These are phyloP conservation scores for Wickerhamomyces bovis DNA, from an alignment of 805 yeast genomes.

Conservation along the genomic window DNA sequence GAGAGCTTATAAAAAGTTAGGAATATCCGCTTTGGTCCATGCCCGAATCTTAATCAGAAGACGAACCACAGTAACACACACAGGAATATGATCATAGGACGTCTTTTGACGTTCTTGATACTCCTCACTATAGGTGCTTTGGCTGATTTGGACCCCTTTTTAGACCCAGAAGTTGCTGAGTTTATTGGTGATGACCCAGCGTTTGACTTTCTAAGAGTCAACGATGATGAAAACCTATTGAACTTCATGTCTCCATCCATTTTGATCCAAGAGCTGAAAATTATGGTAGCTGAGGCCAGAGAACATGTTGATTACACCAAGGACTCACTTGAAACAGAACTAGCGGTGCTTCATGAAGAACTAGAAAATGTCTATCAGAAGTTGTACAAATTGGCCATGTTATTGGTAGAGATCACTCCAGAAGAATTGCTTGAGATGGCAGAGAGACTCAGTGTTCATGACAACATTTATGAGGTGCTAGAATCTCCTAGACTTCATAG, in stretches of 20 bases:
- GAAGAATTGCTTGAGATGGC: constrained; percentile 14
- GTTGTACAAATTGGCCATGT: constrained; percentile 11
- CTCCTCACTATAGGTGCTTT: neutral
- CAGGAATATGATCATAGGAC: neutral
- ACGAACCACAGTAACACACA: no score
- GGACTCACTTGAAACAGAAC: constrained; percentile 10
- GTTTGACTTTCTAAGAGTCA: constrained; percentile 4
- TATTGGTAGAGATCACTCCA: constrained; percentile 10
- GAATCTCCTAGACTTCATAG: constrained; percentile 3
- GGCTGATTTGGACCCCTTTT: neutral
- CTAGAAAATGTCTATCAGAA: constrained; percentile 12
- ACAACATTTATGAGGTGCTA: constrained; percentile 1
- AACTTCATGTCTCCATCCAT: constrained; percentile 3
- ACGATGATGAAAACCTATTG: constrained; percentile 1
- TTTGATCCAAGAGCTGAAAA: constrained; percentile 7
- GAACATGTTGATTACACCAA: neutral
- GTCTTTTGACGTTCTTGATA: neutral
- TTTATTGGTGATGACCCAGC: constrained; percentile 2
- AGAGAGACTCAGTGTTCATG: constrained; percentile 1
- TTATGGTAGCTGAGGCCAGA: neutral
- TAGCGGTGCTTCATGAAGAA: constrained; percentile 7
- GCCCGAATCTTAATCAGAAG: neutral
- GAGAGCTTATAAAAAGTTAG: neutral
- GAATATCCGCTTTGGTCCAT: neutral
- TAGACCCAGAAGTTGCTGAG: neutral